A percentile compares a stretch with the other conserved stretches of the same genome.
phyloP scores from a whole-genome alignment of 345 rosid genomes.

The Laguncularia racemosa region DNA sequence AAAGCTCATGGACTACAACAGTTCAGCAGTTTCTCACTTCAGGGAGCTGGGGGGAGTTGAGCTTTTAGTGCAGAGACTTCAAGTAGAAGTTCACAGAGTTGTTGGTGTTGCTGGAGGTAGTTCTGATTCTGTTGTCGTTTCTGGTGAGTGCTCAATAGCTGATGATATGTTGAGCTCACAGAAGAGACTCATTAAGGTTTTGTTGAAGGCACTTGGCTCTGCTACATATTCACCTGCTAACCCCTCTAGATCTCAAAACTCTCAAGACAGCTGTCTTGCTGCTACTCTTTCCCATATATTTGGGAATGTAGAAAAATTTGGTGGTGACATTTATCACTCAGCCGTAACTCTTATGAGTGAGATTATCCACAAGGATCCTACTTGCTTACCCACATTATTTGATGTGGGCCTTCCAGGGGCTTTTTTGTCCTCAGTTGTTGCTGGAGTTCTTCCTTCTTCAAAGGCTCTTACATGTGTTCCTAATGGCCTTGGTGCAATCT shows the following conservation, averaged over 20 bases:
- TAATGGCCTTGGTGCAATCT: constrained; percentile 89
- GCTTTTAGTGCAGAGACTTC: constrained; percentile 83
- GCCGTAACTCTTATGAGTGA: constrained; percentile 99
- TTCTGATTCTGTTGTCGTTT: constrained; percentile 40
- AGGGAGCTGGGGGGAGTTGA: constrained; percentile 91
- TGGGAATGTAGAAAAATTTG: constrained; percentile 70
- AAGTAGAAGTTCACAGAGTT: constrained; percentile 71
- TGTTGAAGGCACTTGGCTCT: constrained; percentile 91
- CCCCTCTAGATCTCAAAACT: constrained; percentile 51
- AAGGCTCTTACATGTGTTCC: constrained; percentile 95
- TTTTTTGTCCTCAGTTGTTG: constrained; percentile 76
- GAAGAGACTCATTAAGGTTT: constrained; percentile 91
- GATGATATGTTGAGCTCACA: constrained; percentile 56
- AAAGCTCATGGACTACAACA: constrained; percentile 93
- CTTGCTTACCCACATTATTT: constrained; percentile 64
- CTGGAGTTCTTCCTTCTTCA: constrained; percentile 84
- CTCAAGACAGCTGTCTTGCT: constrained; percentile 72
- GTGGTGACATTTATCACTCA: constrained; percentile 87
- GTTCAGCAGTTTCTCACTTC: constrained; percentile 80
- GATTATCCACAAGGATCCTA: constrained; percentile 93
- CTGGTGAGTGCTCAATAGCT: constrained; percentile 51
- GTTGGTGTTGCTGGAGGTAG: constrained; percentile 42
- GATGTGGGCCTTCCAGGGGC: constrained; percentile 92
- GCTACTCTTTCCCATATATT: constrained; percentile 68
- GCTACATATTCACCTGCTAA: constrained; percentile 80